Evolutionary conservation across 176 grass and related monocot genomes (phyloP).

Genomic region (Tillandsia fasciculata): DNA sequence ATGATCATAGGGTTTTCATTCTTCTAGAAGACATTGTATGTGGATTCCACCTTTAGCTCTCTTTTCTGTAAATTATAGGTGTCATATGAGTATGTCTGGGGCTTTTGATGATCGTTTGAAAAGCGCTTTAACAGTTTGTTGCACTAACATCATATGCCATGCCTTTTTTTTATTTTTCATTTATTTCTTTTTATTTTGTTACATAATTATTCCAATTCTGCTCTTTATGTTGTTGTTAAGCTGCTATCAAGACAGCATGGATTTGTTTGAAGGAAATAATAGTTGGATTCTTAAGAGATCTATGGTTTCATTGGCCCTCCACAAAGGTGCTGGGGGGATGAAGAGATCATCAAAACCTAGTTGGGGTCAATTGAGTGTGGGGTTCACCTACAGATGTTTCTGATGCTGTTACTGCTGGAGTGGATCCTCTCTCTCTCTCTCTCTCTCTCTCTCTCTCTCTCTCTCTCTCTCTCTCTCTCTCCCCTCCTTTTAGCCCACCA

Average conservation of each 20-base stretch:
- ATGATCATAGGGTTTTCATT: not conserved
- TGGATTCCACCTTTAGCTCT: not conserved
- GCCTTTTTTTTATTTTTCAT: not conserved
- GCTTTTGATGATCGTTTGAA: not conserved
- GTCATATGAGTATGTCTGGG: not conserved
- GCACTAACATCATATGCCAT: slow-evolving; percentile 19
- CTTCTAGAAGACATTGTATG: not conserved
- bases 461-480: too few relatives aligned
- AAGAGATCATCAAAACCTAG: slow-evolving; percentile 11
- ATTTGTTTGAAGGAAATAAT: slow-evolving; percentile 16
- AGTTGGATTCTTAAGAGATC: slow-evolving; percentile 25
- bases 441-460: not conserved
- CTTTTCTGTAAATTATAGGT: not conserved
- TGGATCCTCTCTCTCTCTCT: slow-evolving; percentile 4
- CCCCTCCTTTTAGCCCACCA: not conserved
- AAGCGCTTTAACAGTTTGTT: slow-evolving; percentile 17
- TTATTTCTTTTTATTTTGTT: not conserved
- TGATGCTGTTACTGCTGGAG: slow-evolving; percentile 18
- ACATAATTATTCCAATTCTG: slow-evolving; percentile 21
- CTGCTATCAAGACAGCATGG: slow-evolving; percentile 24
- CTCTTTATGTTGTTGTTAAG: slow-evolving; percentile 9
- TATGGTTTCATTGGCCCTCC: slow-evolving; percentile 6
- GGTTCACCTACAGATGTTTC: slow-evolving; percentile 22
- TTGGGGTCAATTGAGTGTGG: slow-evolving; percentile 29
- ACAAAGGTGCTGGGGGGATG: slow-evolving; percentile 17